Evolutionary conservation across 176 grass and related monocot species (phyloP), one percentile per base, ranked within the genome.

Genomic region (Miscanthus lutarioriparius): DNA sequence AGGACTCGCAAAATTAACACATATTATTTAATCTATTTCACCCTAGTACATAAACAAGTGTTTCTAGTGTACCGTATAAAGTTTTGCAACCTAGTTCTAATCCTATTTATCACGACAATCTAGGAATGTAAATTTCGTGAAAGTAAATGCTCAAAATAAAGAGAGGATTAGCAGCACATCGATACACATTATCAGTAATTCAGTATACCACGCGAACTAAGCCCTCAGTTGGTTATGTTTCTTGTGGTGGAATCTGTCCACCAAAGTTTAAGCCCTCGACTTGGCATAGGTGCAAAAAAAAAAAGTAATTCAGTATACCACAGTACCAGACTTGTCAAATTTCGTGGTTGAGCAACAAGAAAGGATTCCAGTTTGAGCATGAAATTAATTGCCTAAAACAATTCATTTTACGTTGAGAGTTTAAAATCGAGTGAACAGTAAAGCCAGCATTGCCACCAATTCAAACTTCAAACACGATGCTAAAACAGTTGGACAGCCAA

Each of bases 381-480:
- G n/a, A 26, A 38, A 72, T 12, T 49, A 75, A 64, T 19, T 39
- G 59, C 27, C 17, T 67, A 33, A 53, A 72, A 73, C 25, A 39
- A 70, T n/a, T 6, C 15, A 59, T 14, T 63, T 27, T 81, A 53
- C 7, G 33, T 8, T 23, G 20, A 23, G 37, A 70, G 12, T 41
- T 76, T 70, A 63, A 77, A 23, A 33, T 89, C 7, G 23, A 80
- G 13, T 6, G 33, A 28, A 64, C 56, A 27, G 6, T 37, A 10
- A 48, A 75, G 51, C 23, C 67, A 75, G 17, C n/a, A 22, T 43
- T 17, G 62, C 7, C 45, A 49, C 37, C 32, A 30, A n/a, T 38
- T 36, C 20, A 80, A 89, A 51, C 8, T 74, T 80, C 14, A 80
- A 80, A 48, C 28, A 51, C 82, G 20, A 23, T 40, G 27, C 15